Base-by-base conservation (phyloP, 2,329 filamentous ascomycete genomes). In the Leptographium wingfieldii region DNA sequence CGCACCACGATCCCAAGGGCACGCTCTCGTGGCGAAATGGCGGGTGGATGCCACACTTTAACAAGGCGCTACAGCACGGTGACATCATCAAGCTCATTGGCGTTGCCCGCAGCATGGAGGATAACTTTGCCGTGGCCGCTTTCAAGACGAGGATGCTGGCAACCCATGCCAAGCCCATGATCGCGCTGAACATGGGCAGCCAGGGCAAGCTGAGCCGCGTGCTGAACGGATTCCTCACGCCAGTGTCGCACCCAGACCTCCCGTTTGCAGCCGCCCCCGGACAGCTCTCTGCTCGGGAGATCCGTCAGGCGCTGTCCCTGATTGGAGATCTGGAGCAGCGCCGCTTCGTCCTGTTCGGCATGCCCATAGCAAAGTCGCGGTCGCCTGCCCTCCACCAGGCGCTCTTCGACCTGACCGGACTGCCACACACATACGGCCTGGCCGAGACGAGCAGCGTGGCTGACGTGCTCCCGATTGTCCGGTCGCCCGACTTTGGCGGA, bases 1-100 rank as follows among this genome's bases (percentile, higher is more conserved):
- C 94, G 0, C 92, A 99, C 70, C 94, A 99, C 70, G 94, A 99
- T 70, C 89, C 91, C 0, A 75, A 81, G 60, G 87, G 87, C 10
- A 77, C 79, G 27, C 77, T 97, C 22, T 92, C 89, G 1, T 99
- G 94, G 94, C 85, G 80, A 64, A 92, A 95, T 66, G 90, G 89
- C n/a, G 90, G 89, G 0, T 99, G 94, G 92, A 85, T 94, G 60
- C 81, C 86, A 33, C 86, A 85, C 73, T 97, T 95, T 77, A 96
- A 96, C 73, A 85, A 84, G 68, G 92, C 92, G 19, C 76, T 96
- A 16, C 88, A 95, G 69, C 89, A 90, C 67, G 94, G 92, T 55
- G 91, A 97, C 69, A 80, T 97, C 61, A 90, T 99, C 75, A 99
- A 99, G 75, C 84, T 99, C 48, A 86, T 97, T 7, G 94, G 94